Percentiles rank a stretch among this genome's conserved stretches.
These are phyloP conservation scores for Massarina eburnea DNA, from an alignment of 2,329 filamentous ascomycete genomes.

Conservation along the genomic window DNA sequence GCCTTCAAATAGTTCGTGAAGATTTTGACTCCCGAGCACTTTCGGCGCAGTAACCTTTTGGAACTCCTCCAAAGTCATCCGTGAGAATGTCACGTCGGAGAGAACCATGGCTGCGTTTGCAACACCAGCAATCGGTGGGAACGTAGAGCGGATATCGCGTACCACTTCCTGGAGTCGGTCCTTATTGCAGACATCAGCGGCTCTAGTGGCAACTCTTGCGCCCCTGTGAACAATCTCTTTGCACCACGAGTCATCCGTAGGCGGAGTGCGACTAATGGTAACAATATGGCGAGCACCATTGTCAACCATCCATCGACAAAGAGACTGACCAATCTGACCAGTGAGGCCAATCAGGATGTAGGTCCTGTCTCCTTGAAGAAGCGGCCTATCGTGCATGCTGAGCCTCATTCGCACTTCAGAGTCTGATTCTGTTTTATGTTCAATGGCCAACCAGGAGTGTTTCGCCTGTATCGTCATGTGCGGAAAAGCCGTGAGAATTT, in stretches of 20 bases:
- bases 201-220: neutral
- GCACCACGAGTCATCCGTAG: neutral
- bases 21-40: neutral
- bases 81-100: neutral
- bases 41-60: neutral
- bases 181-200: conserved; percentile 10
- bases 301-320: conserved; percentile 20
- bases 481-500: too few relatives aligned
- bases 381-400: neutral
- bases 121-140: conserved; percentile 20
- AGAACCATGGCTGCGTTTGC: conserved; percentile 20
- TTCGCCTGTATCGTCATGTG: too few relatives aligned
- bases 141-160: conserved; percentile 1
- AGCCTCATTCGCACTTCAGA: too few relatives aligned
- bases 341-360: conserved; percentile 21
- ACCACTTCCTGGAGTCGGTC: neutral
- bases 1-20: neutral
- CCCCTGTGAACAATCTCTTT: neutral
- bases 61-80: neutral
- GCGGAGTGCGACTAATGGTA: neutral
- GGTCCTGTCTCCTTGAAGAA: conserved; percentile 12
- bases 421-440: neutral
- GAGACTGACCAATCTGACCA: conserved; percentile 15
- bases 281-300: conserved; percentile 13
- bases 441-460: too few relatives aligned